Percentiles rank a stretch among this genome's conserved stretches.
Conservation (phyloP, 495 filamentous ascomycete genomes). For the Aspergillus affinis region DNA sequence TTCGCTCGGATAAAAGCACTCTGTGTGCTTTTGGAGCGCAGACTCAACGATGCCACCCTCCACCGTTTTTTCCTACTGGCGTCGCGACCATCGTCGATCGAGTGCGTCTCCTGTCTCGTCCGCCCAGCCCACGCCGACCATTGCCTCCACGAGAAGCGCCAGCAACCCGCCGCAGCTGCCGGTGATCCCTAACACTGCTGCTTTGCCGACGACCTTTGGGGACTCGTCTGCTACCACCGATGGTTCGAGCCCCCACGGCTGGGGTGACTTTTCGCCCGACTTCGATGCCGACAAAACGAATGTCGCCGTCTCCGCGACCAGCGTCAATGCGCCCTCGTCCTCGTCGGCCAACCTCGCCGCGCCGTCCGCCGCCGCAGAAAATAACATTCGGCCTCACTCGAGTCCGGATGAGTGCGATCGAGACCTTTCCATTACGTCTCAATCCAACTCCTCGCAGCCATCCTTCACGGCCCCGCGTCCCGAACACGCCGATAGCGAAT, state of each 20-base stretch:
- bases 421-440: constrained; percentile 25
- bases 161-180: constrained; percentile 37
- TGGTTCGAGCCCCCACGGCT: constrained; percentile 15
- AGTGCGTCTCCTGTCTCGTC: constrained; percentile 36
- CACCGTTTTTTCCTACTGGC: constrained; percentile 51
- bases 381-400: constrained; percentile 33
- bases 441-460: constrained; percentile 31
- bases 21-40: constrained; percentile 15
- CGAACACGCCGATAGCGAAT: constrained; percentile 32
- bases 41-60: constrained; percentile 40
- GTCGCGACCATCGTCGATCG: constrained; percentile 46
- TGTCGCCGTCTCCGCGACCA: constrained; percentile 20
- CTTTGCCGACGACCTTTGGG: constrained; percentile 25
- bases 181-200: constrained; percentile 31
- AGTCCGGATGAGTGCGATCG: constrained; percentile 32
- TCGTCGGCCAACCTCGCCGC: constrained; percentile 34
- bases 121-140: constrained; percentile 23
- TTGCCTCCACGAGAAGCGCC: constrained; percentile 23
- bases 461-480: constrained; percentile 23
- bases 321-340: constrained; percentile 27
- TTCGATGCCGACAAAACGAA: constrained; percentile 29
- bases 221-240: constrained; percentile 14
- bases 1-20: neutral
- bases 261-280: constrained; percentile 25
- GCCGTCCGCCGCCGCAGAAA: constrained; percentile 29